These are phyloP conservation scores for Myriosclerotinia scirpicola DNA, from an alignment of 2,329 filamentous ascomycete genomes.

Conservation along the genomic window DNA sequence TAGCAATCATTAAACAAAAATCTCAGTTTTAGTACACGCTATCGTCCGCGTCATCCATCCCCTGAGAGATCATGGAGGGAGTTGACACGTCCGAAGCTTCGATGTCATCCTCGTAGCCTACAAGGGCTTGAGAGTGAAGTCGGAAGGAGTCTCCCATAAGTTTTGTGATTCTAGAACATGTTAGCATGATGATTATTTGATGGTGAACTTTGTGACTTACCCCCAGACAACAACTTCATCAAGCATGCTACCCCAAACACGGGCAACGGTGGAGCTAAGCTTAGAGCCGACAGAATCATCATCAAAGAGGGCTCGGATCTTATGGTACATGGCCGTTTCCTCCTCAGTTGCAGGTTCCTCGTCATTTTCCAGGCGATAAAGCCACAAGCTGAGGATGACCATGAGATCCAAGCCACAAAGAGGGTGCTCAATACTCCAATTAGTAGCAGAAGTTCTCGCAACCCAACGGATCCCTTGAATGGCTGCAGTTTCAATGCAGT, in stretches of 20 bases:
- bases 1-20: conserved; percentile 38
- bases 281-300: conserved; percentile 82
- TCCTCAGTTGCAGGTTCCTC: conserved; percentile 85
- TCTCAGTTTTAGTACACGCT: conserved; percentile 59
- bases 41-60: conserved; percentile 62
- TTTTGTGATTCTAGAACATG: conserved; percentile 70
- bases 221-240: conserved; percentile 99
- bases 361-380: conserved; percentile 99
- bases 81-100: conserved; percentile 68
- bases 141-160: conserved; percentile 99
- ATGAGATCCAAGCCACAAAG: conserved; percentile 95
- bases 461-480: conserved; percentile 96
- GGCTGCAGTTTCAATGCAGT: conserved; percentile 95
- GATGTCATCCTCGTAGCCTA: conserved; percentile 88
- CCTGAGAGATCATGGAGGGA: conserved; percentile 70
- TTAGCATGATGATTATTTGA: conserved; percentile 45
- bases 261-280: conserved; percentile 91
- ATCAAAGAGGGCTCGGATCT: conserved; percentile 84
- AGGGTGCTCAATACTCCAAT: conserved; percentile 98
- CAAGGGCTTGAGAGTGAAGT: conserved; percentile 88
- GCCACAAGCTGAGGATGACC: conserved; percentile 96
- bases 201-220: conserved; percentile 59
- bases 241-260: conserved; percentile 96
- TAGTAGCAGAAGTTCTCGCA: conserved; percentile 93
- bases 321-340: conserved; percentile 87